A percentile compares a stretch with the other conserved stretches of the same genome.
Evolutionary conservation across 2,329 filamentous ascomycete genomes (phyloP).

Genomic region (Sclerotinia glacialis): DNA sequence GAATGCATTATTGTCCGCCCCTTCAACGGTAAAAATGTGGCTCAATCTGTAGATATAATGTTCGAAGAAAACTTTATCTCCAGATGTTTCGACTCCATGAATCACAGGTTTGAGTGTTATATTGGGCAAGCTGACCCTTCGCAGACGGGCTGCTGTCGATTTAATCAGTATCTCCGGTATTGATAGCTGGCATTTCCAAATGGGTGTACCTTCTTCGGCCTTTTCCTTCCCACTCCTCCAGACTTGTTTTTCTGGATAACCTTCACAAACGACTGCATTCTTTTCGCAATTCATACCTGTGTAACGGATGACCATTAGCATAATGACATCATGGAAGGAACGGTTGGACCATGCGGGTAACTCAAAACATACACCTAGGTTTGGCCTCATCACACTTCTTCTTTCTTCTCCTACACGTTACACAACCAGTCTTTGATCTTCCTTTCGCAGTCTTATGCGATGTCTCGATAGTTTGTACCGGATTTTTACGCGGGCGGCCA

Average conservation of each 20-base stretch:
- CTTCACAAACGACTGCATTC: constrained; percentile 88
- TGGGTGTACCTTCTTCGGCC: constrained; percentile 60
- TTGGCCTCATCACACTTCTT: constrained; percentile 72
- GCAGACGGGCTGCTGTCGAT: constrained; percentile 50
- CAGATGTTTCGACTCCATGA: constrained; percentile 73
- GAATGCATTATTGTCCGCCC: constrained; percentile 75
- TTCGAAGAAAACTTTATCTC: constrained; percentile 77
- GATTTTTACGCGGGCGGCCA: constrained; percentile 77
- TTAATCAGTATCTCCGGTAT: constrained; percentile 33
- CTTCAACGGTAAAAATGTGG: constrained; percentile 76
- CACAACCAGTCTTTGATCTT: constrained; percentile 65
- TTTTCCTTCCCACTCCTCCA: constrained; percentile 82
- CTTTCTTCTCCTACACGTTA: constrained; percentile 66
- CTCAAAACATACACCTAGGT: constrained; percentile 55
- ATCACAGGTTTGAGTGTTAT: constrained; percentile 67
- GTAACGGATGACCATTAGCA: constrained; percentile 5
- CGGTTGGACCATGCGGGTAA: constrained; percentile 22
- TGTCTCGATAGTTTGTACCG: constrained; percentile 53
- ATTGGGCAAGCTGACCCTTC: constrained; percentile 49
- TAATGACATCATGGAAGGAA: neutral
- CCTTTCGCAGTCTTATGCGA: constrained; percentile 75
- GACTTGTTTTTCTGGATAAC: constrained; percentile 80
- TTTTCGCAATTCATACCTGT: constrained; percentile 85
- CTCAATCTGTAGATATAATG: constrained; percentile 81
- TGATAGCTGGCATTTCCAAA: constrained; percentile 28